These are phyloP conservation scores for Metschnikowia noctiluminum DNA, from an alignment of 805 yeast species.

Conservation along the genomic window DNA sequence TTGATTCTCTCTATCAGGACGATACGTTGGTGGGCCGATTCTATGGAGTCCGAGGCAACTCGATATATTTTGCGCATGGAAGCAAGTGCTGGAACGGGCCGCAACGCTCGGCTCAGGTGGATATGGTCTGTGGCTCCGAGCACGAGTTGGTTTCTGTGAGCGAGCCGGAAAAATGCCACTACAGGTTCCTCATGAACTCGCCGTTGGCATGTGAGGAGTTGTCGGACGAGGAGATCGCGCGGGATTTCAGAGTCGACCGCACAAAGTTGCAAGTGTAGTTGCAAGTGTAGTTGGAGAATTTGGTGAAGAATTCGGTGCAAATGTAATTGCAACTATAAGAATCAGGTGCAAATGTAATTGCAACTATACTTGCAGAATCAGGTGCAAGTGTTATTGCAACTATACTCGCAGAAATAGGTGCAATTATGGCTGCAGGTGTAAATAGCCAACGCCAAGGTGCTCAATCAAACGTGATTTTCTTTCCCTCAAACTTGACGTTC, in stretches of 20 bases:
- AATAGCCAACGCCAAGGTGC: background rate
- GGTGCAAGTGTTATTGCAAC: too few relatives aligned
- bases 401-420: too few relatives aligned
- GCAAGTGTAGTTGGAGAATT: too few relatives aligned
- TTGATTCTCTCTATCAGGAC: conserved; percentile 54
- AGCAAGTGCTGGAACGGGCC: conserved; percentile 96
- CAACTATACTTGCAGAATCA: too few relatives aligned
- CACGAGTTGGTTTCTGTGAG: conserved; percentile 59
- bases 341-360: too few relatives aligned
- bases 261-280: background rate
- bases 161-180: conserved; percentile 89
- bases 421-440: background rate
- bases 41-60: conserved; percentile 24
- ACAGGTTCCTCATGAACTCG: conserved; percentile 48
- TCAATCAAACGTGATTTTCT: conserved; percentile 70
- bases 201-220: conserved; percentile 43
- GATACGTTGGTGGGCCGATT: conserved; percentile 22
- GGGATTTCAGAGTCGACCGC: conserved; percentile 13
- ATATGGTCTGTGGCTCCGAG: conserved; percentile 62
- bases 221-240: conserved; percentile 12
- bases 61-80: conserved; percentile 54
- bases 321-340: too few relatives aligned
- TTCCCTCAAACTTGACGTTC: conserved; percentile 73
- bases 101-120: conserved; percentile 61
- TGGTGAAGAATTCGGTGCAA: too few relatives aligned